Evolutionary conservation across 2,329 filamentous ascomycete species (phyloP), one percentile per base, ranked within the genome.

Genomic region (Dactylellina leptospora): DNA sequence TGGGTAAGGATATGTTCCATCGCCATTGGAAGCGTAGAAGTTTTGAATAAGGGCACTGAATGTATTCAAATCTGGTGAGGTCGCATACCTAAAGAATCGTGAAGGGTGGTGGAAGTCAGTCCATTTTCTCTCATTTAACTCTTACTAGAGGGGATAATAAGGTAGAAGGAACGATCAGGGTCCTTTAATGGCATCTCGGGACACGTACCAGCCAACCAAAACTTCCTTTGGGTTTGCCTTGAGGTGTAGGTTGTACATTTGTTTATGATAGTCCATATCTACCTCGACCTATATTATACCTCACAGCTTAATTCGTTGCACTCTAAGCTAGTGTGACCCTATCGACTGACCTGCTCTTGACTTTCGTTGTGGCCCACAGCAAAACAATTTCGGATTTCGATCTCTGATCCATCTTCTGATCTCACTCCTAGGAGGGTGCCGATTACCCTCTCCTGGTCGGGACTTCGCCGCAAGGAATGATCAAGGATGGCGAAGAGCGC

Each of bases 261-360:
- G 93, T 87, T 97, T 97, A 84, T 99, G 95, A 83, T 97, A 99
- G 82, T 99, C 95, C 86, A 99, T 96, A 80, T 99, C 95, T 75
- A 99, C 95, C 82, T 99, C 95, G 78, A 99, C 95, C 75, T 75
- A n/a, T n/a, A n/a, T 25, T 54, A 28, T 25, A 45, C n/a, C 18
- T 6, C 30, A 3, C 28, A 16, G 10, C 10, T 18, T n/a, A 1
- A 55, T 30, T 9, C n/a, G 48, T 9, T 11, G 23, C 30, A 38
- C 2, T n/a, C 36, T n/a, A 36, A 36, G 10, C 36, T 16, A n/a
- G 18, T 9, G 8, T 25, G 23, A 30, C 11, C 33, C 6, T 3
- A 16, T n/a, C n/a, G 23, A 68, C 73, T 18, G 9, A 75, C 76
- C 82, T 99, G 95, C 82, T 99, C 95, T 80, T 93, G 90, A 77